Percentiles rank a stretch among this genome's conserved stretches.
Evolutionary conservation across 2,329 filamentous ascomycete species (phyloP).

Genomic region (Xylariales sp.): DNA sequence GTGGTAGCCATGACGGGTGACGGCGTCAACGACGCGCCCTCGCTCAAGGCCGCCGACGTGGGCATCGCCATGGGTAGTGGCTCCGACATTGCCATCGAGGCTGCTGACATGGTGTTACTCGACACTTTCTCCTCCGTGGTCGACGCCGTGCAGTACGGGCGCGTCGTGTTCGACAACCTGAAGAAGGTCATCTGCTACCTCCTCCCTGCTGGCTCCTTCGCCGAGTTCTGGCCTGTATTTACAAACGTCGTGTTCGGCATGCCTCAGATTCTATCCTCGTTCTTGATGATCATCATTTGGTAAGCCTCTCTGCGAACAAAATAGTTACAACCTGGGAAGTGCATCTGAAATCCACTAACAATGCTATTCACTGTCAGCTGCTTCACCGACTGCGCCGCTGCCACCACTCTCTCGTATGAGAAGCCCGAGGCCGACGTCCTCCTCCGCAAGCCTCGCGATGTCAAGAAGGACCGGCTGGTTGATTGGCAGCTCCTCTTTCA

Average conservation of each 20-base stretch:
- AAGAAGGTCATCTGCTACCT: constrained; percentile 76
- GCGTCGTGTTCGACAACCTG: constrained; percentile 75
- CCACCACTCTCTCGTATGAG: constrained; percentile 72
- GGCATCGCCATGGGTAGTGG: constrained; percentile 79
- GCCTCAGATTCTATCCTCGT: constrained; percentile 68
- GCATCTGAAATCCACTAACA: too few relatives aligned
- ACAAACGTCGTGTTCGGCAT: constrained; percentile 69
- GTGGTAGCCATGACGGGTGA: constrained; percentile 86
- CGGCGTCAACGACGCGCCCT: constrained; percentile 82
- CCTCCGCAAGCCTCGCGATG: constrained; percentile 61
- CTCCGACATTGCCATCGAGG: constrained; percentile 77
- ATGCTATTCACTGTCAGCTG: too few relatives aligned
- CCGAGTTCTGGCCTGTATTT: constrained; percentile 72
- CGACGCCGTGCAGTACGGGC: constrained; percentile 66
- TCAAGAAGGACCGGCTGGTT: constrained; percentile 67
- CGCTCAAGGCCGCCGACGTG: constrained; percentile 74
- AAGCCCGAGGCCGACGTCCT: constrained; percentile 73
- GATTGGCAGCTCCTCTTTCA: constrained; percentile 70
- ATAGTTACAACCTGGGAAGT: too few relatives aligned
- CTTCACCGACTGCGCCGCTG: constrained; percentile 72
- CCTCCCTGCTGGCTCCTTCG: constrained; percentile 68
- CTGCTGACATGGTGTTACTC: constrained; percentile 76
- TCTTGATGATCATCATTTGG: constrained; percentile 68
- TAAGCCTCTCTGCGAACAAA: too few relatives aligned
- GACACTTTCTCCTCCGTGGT: constrained; percentile 71